phyloP scores from a whole-genome alignment of 2,329 filamentous ascomycete genomes.

The Diaporthe humulicola region DNA sequence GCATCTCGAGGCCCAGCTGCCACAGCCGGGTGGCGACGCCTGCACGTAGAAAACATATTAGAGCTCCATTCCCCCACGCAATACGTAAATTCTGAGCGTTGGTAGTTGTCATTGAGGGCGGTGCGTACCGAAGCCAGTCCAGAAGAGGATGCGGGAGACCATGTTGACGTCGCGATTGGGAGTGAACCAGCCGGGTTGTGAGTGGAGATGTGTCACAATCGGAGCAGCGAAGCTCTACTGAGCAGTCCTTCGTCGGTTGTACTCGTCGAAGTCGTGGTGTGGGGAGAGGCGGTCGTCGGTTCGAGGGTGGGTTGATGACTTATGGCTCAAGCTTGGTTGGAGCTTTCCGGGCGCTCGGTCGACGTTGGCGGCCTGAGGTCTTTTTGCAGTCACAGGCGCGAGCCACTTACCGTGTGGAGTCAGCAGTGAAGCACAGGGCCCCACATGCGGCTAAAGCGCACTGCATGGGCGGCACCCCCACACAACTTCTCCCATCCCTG shows the following conservation, averaged over 20 bases:
- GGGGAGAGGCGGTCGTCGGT: not conserved
- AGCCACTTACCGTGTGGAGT: slow-evolving; percentile 2
- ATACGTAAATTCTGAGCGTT: not conserved
- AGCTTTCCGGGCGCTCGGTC: slow-evolving; percentile 29
- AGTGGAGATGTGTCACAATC: slow-evolving; percentile 33
- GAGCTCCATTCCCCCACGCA: not conserved
- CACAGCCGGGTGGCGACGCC: slow-evolving; percentile 92
- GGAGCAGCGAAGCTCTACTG: slow-evolving; percentile 29
- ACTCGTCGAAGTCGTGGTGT: slow-evolving; percentile 13
- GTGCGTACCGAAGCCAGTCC: slow-evolving; percentile 89
- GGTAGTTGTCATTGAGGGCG: slow-evolving; percentile 28
- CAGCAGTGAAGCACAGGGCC: not conserved
- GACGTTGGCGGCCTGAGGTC: slow-evolving; percentile 39
- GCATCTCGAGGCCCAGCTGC: slow-evolving; percentile 99
- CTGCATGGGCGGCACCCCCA: slow-evolving; percentile 23
- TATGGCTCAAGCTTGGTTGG: slow-evolving; percentile 35
- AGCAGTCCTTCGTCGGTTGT: slow-evolving; percentile 33
- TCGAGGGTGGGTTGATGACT: slow-evolving; percentile 32
- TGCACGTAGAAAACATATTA: slow-evolving; percentile 53
- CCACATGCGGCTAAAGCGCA: slow-evolving; percentile 39
- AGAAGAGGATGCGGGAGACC: slow-evolving; percentile 80
- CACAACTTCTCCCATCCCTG: slow-evolving; percentile 35
- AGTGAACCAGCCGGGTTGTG: slow-evolving; percentile 11
- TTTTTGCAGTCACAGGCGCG: slow-evolving; percentile 34
- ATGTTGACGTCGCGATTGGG: slow-evolving; percentile 55